Percentiles rank a stretch among this genome's conserved stretches.
Conservation (phyloP, 345 rosid genomes). For the Stellera chamaejasme region DNA sequence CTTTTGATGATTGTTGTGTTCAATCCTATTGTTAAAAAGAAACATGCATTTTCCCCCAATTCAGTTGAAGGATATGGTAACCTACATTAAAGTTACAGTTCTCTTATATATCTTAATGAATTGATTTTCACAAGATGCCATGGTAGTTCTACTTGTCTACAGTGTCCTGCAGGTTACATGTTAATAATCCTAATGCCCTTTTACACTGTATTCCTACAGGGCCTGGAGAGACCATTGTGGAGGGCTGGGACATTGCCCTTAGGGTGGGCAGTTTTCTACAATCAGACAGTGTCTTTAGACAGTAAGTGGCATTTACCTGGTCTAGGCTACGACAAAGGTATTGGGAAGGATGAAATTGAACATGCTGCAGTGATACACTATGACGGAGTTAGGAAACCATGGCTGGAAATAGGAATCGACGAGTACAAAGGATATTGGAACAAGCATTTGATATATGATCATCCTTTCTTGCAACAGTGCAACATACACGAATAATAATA, state of each 20-base stretch:
- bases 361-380: slow-evolving; percentile 79
- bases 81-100: too few relatives aligned
- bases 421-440: slow-evolving; percentile 76
- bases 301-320: slow-evolving; percentile 75
- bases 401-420: slow-evolving; percentile 76
- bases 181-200: slow-evolving; percentile 3
- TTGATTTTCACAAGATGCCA: too few relatives aligned
- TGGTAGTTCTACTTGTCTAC: too few relatives aligned
- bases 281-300: slow-evolving; percentile 60
- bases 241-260: slow-evolving; percentile 76
- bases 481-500: slow-evolving; percentile 45
- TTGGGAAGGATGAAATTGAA: slow-evolving; percentile 40
- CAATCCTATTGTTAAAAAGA: too few relatives aligned
- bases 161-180: background rate
- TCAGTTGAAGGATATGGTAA: too few relatives aligned
- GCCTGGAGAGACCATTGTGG: slow-evolving; percentile 53
- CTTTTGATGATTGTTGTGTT: too few relatives aligned
- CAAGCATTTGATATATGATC: slow-evolving; percentile 40
- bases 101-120: too few relatives aligned
- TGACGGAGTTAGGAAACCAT: slow-evolving; percentile 89
- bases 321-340: slow-evolving; percentile 59
- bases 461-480: slow-evolving; percentile 54
- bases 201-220: slow-evolving; percentile 33
- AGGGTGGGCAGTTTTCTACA: slow-evolving; percentile 85
- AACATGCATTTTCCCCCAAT: too few relatives aligned